Evolutionary conservation across 768 basidiomycete genomes (phyloP).

Genomic region (Paxillus rubicundulus): DNA sequence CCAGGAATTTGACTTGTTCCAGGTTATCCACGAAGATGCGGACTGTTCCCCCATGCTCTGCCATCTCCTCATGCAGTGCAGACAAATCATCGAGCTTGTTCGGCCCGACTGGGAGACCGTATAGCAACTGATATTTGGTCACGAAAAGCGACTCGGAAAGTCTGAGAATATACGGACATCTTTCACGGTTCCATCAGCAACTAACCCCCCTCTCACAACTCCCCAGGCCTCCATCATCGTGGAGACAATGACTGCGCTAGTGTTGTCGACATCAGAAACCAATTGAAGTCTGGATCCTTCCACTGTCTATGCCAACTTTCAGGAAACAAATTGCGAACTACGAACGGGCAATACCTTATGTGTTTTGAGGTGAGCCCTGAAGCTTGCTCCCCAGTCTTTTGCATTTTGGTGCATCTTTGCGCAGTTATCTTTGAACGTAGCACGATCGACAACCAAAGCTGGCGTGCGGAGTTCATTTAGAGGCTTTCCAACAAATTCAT

Average conservation of each 20-base stretch:
- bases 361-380: slow-evolving; percentile 84
- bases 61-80: slow-evolving; percentile 53
- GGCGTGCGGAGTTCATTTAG: slow-evolving; percentile 67
- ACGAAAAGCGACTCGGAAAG: slow-evolving; percentile 3
- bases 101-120: slow-evolving; percentile 67
- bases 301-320: slow-evolving; percentile 47
- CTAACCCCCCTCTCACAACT: slow-evolving; percentile 62
- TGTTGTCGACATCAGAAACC: slow-evolving; percentile 48
- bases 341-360: slow-evolving; percentile 55
- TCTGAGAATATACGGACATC: slow-evolving; percentile 53
- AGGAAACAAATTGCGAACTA: neutral
- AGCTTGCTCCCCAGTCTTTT: slow-evolving; percentile 62
- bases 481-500: slow-evolving; percentile 56
- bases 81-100: slow-evolving; percentile 76
- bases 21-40: slow-evolving; percentile 76
- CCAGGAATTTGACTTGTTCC: slow-evolving; percentile 64
- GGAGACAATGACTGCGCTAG: slow-evolving; percentile 71
- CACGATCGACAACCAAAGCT: slow-evolving; percentile 73
- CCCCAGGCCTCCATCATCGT: slow-evolving; percentile 82
- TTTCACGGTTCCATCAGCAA: slow-evolving; percentile 69
- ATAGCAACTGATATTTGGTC: slow-evolving; percentile 59
- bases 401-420: slow-evolving; percentile 67
- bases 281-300: slow-evolving; percentile 77
- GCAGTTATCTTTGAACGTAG: slow-evolving; percentile 71
- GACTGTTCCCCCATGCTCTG: slow-evolving; percentile 53